Conservation (phyloP, 768 basidiomycete species). For the Panaeolus papilionaceus region DNA sequence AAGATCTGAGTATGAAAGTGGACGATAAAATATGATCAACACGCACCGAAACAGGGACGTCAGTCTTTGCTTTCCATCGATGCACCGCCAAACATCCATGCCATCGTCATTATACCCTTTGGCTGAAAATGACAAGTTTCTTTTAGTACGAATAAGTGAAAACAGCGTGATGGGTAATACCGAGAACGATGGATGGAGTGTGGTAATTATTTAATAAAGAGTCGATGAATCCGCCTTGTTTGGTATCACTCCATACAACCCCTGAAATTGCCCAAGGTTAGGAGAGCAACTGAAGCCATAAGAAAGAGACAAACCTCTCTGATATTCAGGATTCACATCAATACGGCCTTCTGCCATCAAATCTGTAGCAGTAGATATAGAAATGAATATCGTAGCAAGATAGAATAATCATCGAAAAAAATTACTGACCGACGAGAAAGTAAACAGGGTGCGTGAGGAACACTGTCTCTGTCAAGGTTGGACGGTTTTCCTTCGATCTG, state of each 20-base stretch:
- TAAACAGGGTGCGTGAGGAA: slow-evolving; percentile 13
- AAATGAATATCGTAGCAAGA: too few relatives aligned
- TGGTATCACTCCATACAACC: slow-evolving; percentile 68
- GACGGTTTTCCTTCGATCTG: slow-evolving; percentile 18
- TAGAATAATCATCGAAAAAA: not conserved
- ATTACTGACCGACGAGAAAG: slow-evolving; percentile 43
- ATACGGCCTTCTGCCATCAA: slow-evolving; percentile 52
- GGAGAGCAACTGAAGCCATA: slow-evolving; percentile 3
- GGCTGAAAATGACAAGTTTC: slow-evolving; percentile 35
- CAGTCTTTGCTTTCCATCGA: slow-evolving; percentile 77
- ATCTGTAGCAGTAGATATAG: slow-evolving; percentile 37
- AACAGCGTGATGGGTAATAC: slow-evolving; percentile 39
- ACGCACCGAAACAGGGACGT: slow-evolving; percentile 66
- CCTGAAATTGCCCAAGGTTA: slow-evolving; percentile 38
- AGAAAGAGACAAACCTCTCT: slow-evolving; percentile 51
- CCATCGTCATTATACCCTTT: slow-evolving; percentile 46
- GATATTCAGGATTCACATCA: slow-evolving; percentile 70
- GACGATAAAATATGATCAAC: not conserved
- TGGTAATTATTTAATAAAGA: slow-evolving; percentile 69
- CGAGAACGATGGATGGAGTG: slow-evolving; percentile 71
- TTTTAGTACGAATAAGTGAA: not conserved
- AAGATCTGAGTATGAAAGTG: slow-evolving; percentile 8
- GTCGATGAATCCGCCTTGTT: slow-evolving; percentile 68
- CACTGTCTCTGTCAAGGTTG: not conserved
- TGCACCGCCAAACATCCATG: slow-evolving; percentile 55